phyloP scores from a whole-genome alignment of 2,329 filamentous ascomycete genomes.

The Ophiocordyceps australis region DNA sequence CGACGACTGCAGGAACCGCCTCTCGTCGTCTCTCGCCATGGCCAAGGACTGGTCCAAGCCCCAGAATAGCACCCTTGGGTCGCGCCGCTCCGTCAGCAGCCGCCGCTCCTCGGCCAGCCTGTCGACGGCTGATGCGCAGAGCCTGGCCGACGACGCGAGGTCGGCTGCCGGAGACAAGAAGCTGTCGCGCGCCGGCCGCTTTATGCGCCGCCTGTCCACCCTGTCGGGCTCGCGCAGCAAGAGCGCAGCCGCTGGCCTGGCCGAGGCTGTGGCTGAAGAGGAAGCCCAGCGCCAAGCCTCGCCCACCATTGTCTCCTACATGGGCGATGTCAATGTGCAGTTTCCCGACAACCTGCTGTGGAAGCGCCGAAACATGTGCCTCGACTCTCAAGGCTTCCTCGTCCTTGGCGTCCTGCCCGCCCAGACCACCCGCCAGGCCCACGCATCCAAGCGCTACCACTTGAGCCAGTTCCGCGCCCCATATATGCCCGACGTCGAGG shows the following conservation, averaged over 20 bases:
- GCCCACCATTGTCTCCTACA: constrained; percentile 38
- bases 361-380: constrained; percentile 80
- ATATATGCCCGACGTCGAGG: constrained; percentile 72
- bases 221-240: constrained; percentile 28
- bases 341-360: constrained; percentile 92
- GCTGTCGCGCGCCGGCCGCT: constrained; percentile 32
- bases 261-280: constrained; percentile 33
- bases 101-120: constrained; percentile 31
- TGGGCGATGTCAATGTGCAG: constrained; percentile 90
- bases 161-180: constrained; percentile 22
- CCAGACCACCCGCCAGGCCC: constrained; percentile 27
- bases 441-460: constrained; percentile 58
- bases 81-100: constrained; percentile 48
- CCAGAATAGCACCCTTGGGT: constrained; percentile 25
- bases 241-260: constrained; percentile 22
- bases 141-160: constrained; percentile 24
- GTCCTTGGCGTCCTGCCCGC: constrained; percentile 50
- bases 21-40: constrained; percentile 39
- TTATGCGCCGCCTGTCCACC: constrained; percentile 40
- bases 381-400: constrained; percentile 71
- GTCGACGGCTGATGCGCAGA: constrained; percentile 14
- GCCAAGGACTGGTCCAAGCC: constrained; percentile 35
- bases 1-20: constrained; percentile 15
- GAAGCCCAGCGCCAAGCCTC: constrained; percentile 13
- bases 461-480: constrained; percentile 68